phyloP scores from a whole-genome alignment of 768 basidiomycete genomes.

The Phlebiopsis gigantea region DNA sequence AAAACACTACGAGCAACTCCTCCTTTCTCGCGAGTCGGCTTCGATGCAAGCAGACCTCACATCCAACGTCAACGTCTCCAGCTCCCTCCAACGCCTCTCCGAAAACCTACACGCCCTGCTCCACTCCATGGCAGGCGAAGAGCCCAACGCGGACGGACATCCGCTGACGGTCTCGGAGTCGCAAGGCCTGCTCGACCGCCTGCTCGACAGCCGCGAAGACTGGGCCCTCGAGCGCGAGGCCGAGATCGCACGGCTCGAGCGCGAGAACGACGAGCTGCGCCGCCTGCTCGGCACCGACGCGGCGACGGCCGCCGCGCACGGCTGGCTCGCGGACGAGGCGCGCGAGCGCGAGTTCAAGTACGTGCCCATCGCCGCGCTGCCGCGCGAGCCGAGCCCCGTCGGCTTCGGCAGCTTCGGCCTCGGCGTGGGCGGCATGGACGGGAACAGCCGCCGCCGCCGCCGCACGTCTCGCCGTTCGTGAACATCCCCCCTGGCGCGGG shows the following conservation, averaged over 20 bases:
- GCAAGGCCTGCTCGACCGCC: constrained; percentile 36
- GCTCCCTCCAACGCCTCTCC: constrained; percentile 69
- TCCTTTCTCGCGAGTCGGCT: constrained; percentile 60
- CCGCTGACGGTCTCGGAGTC: constrained; percentile 29
- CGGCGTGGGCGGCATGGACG: too few species aligned
- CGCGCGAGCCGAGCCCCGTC: constrained; percentile 1
- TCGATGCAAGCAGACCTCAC: constrained; percentile 50
- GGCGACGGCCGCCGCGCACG: constrained; percentile 43
- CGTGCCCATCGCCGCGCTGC: constrained; percentile 5
- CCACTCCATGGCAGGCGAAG: constrained; percentile 64
- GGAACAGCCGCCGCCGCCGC: background rate
- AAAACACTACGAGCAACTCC: constrained; percentile 83
- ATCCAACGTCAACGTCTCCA: constrained; percentile 51
- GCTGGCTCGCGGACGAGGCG: constrained; percentile 43
- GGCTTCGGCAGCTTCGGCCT: too few species aligned
- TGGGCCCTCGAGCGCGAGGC: constrained; percentile 86
- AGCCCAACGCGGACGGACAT: constrained; percentile 19
- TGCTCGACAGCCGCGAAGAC: constrained; percentile 50
- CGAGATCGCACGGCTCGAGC: constrained; percentile 78
- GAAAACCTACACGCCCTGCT: constrained; percentile 67
- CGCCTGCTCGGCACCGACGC: constrained; percentile 71
- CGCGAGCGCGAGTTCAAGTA: constrained; percentile 28
- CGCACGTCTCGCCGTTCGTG: constrained; percentile 2
- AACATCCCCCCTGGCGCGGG: background rate
- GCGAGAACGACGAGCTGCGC: constrained; percentile 79